Base-by-base conservation (phyloP, 2,329 filamentous ascomycete genomes). In the Alternaria triticina region DNA sequence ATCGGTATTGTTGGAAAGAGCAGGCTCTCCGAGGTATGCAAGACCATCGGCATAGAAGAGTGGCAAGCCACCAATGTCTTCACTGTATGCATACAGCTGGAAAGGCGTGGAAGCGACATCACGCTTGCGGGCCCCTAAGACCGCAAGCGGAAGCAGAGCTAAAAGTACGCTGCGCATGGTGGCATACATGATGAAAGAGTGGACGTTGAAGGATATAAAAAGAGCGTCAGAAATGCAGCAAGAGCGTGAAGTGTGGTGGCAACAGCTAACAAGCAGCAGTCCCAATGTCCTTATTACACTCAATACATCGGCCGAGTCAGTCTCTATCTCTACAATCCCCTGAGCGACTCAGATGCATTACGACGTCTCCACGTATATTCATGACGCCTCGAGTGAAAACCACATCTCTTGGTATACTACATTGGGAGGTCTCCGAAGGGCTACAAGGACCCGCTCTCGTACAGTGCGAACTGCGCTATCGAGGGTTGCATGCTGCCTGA, bases 81-180 rank as follows among this genome's bases (percentile, higher is more conserved):
- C 36, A 11, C 64, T 59, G 47, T 72, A 72, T n/a, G 57, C 70
- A 25, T 61, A 72, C 4, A 72, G 57, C 45, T 66, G 54, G 47
- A 70, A 70, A 0, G 49, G 28, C 10, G 56, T 10, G 4, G 33
- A 27, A 45, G 47, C 43, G 8, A 33, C 46, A 15, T 51, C 47
- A 8, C 47, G 56, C 47, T 58, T 58, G 13, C 30, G 46, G n/a
- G 56, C 46, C 2, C 56, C 56, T 6, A 23, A n/a, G 5, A 58
- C 56, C 6, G 22, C 46, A 5, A 58, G 56, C n/a, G 56, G 46
- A 10, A 30, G 25, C 36, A 40, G 36, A 40, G 36, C 36, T 2
- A 40, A 2, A 2, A 40, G 36, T 17, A 1, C 36, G 36, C 36
- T 40, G n/a, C 36, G 36, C 36, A 40, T 40, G 36, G n/a, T 2